Percentiles rank a stretch among this genome's conserved stretches.
Evolutionary conservation across 2,329 filamentous ascomycete genomes (phyloP).

Genomic region (Ophiostoma piceae): DNA sequence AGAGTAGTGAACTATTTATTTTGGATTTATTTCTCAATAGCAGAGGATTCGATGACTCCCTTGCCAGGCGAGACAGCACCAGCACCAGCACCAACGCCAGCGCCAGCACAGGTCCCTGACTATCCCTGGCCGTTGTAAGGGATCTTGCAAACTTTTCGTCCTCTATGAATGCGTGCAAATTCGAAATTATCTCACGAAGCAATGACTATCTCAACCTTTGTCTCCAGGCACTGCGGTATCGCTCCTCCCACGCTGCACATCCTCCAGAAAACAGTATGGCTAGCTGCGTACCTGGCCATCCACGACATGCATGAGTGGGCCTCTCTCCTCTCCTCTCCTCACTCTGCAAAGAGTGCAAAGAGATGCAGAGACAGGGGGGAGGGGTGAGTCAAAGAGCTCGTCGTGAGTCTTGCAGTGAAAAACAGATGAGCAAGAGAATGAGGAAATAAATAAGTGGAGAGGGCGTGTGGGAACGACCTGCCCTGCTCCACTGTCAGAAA

Average conservation of each 20-base stretch:
- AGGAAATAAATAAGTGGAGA: constrained; percentile 11
- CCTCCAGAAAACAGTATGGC: neutral
- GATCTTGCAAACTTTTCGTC: neutral
- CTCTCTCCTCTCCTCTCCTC: neutral
- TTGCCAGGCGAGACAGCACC: neutral
- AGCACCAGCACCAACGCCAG: neutral
- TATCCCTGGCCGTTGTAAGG: neutral
- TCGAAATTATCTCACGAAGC: neutral
- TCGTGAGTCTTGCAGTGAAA: constrained; percentile 1
- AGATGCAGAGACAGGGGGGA: neutral
- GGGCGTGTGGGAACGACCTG: constrained; percentile 8
- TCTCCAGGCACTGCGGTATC: constrained; percentile 6
- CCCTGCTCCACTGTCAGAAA: neutral
- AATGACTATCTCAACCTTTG: neutral
- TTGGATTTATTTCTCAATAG: neutral
- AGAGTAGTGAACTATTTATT: neutral
- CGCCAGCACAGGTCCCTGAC: neutral
- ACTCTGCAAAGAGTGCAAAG: too few species aligned
- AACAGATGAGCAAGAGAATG: constrained; percentile 18
- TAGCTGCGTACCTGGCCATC: constrained; percentile 23
- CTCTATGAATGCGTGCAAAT: neutral
- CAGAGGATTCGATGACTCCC: neutral
- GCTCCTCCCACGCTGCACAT: constrained; percentile 3
- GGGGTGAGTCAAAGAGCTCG: neutral
- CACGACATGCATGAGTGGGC: constrained; percentile 24